Conservation (phyloP, 2,329 filamentous ascomycete species). For the Coniochaeta ligniaria region DNA sequence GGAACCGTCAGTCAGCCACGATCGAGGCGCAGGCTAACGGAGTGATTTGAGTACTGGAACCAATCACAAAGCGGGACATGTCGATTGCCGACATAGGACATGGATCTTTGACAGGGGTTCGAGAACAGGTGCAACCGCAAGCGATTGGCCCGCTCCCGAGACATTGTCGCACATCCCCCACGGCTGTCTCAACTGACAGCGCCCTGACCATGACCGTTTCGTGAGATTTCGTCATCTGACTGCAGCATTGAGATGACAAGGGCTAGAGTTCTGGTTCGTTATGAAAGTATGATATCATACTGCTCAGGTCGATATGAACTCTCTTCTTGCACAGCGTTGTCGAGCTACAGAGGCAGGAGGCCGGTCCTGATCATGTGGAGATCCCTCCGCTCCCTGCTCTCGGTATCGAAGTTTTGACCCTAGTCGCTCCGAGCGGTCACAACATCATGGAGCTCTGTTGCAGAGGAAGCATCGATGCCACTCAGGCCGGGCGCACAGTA, state of each 20-base stretch:
- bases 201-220: not conserved
- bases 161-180: slow-evolving; percentile 4
- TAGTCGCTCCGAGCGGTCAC: no score
- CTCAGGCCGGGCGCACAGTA: not conserved
- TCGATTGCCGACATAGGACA: not conserved
- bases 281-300: not conserved
- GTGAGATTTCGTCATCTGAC: not conserved
- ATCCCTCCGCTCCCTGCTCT: no score
- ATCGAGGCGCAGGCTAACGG: slow-evolving; percentile 1
- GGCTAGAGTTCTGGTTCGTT: not conserved
- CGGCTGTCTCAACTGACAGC: not conserved
- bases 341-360: not conserved
- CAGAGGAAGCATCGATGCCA: not conserved
- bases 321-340: not conserved
- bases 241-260: not conserved
- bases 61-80: not conserved
- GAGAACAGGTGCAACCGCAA: slow-evolving; percentile 8
- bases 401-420: no score
- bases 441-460: no score
- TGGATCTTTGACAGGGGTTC: slow-evolving; percentile 2
- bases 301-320: not conserved
- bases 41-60: not conserved
- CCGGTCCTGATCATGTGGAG: no score
- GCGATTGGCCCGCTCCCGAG: slow-evolving; percentile 26
- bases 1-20: slow-evolving; percentile 1